phyloP scores from a whole-genome alignment of 768 basidiomycete genomes.

The Pulveroboletus sp. region DNA sequence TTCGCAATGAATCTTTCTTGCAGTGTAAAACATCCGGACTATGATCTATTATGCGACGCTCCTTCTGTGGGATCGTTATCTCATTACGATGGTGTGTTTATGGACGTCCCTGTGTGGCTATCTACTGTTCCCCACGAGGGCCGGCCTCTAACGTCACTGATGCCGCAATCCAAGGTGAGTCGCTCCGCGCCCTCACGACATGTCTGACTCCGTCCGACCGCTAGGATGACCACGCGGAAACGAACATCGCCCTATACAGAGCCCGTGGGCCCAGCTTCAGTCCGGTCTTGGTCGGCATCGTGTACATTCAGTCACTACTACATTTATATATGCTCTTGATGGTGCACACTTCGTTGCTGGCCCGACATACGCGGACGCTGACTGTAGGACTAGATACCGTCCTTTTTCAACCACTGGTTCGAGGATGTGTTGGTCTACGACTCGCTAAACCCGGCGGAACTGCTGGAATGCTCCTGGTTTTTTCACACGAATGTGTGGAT shows the following conservation, averaged over 20 bases:
- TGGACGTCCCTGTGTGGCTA: slow-evolving; percentile 1
- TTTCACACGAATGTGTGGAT: slow-evolving; percentile 6
- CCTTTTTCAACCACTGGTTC: slow-evolving; percentile 17
- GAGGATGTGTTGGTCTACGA: slow-evolving; percentile 15
- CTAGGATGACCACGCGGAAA: slow-evolving; percentile 2
- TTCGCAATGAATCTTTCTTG: slow-evolving; percentile 1
- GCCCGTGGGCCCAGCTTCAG: slow-evolving; percentile 20
- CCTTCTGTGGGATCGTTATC: neutral
- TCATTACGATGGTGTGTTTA: neutral
- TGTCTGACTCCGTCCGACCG: neutral
- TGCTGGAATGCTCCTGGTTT: neutral
- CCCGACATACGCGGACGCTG: neutral
- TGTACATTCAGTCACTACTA: slow-evolving; percentile 13
- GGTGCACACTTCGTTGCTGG: slow-evolving; percentile 3
- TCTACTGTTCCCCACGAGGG: neutral
- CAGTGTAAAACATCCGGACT: neutral
- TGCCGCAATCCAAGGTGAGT: neutral
- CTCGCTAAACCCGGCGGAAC: neutral
- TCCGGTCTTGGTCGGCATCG: slow-evolving; percentile 10
- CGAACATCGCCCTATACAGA: neutral
- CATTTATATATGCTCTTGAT: slow-evolving; percentile 23
- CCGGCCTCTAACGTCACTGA: neutral
- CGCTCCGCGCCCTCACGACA: too few relatives aligned
- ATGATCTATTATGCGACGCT: neutral
- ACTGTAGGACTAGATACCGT: slow-evolving; percentile 16